Conservation (phyloP, 2,329 filamentous ascomycete species). For the Phyllosticta paracitricarpa region DNA sequence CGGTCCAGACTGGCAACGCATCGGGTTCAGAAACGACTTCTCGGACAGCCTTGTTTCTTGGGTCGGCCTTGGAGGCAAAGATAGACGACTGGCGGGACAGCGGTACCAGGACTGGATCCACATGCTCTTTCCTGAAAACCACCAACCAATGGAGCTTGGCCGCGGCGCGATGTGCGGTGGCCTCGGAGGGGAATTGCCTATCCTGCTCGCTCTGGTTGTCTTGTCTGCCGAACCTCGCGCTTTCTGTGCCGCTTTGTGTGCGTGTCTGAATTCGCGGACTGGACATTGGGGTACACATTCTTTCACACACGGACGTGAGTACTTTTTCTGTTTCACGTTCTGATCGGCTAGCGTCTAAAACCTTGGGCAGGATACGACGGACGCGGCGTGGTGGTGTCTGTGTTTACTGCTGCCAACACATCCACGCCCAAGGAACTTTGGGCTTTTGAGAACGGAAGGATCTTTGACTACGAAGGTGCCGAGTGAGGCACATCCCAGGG, state of each 20-base stretch:
- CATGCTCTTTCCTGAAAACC: slow-evolving; percentile 3
- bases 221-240: slow-evolving; percentile 15
- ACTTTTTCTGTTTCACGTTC: too few species aligned
- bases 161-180: slow-evolving; percentile 13
- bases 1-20: neutral
- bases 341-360: neutral
- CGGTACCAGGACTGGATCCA: neutral
- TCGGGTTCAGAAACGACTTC: neutral
- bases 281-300: slow-evolving; percentile 16
- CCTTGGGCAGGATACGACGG: slow-evolving; percentile 3
- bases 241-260: slow-evolving; percentile 13
- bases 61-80: neutral
- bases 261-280: slow-evolving; percentile 12
- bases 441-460: neutral
- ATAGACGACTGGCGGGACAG: neutral
- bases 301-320: slow-evolving; percentile 15
- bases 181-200: slow-evolving; percentile 22
- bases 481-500: too few species aligned
- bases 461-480: neutral
- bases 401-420: neutral
- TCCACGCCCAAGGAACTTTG: neutral
- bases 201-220: slow-evolving; percentile 23
- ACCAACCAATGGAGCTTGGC: neutral
- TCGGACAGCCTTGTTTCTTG: neutral
- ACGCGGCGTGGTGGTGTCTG: slow-evolving; percentile 8